Base-by-base conservation (phyloP, 495 filamentous ascomycete genomes). In the Penicillium waksmanii region DNA sequence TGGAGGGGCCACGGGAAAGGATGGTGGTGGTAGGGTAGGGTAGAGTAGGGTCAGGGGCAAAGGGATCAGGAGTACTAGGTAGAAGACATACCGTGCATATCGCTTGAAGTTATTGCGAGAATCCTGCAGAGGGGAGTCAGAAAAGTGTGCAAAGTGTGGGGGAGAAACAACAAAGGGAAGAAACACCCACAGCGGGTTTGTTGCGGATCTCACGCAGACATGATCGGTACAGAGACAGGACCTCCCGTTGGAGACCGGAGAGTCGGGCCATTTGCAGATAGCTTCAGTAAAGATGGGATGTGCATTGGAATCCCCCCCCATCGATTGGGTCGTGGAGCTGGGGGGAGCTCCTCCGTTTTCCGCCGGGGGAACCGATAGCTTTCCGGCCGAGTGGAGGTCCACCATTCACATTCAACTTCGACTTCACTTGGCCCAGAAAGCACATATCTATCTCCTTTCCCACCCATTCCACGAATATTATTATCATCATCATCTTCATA, bases 221-320 rank as follows among this genome's bases (percentile, higher is more conserved):
- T 65, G 85, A 84, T 48, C 93, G 87, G 66, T 98, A 98, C 10
- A 98, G 85, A 36, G 85, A 80, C 42, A 98, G 73, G 8, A 98
- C 93, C 55, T 96, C 90, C 68, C 85, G 87, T 67, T 98, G 96
- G n/a, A 98, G 80, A 36, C 96, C 96, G 9, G 94, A 96, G 18
- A 90, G 81, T 67, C 86, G 70, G 19, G 74, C 73, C 76, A 79
- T 73, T 35, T 44, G 42, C 42, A 44, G 47, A 67, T 33, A 53
- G 31, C 35, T 18, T 12, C 36, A 38, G 36, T n/a, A 2, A 13
- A 21, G n/a, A n/a, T 21, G 13, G 10, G 35, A 36, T 51, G 55
- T 23, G 23, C 23, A 23, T 38, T 19, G 42, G 46, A 53, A 43
- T 36, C 19, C 47, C 34, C 13, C 23, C 34, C 13, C 23, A 23